Evolutionary conservation across 2,329 filamentous ascomycete genomes (phyloP), one percentile per base, ranked within the genome.

Genomic region (Coniochaeta ligniaria): DNA sequence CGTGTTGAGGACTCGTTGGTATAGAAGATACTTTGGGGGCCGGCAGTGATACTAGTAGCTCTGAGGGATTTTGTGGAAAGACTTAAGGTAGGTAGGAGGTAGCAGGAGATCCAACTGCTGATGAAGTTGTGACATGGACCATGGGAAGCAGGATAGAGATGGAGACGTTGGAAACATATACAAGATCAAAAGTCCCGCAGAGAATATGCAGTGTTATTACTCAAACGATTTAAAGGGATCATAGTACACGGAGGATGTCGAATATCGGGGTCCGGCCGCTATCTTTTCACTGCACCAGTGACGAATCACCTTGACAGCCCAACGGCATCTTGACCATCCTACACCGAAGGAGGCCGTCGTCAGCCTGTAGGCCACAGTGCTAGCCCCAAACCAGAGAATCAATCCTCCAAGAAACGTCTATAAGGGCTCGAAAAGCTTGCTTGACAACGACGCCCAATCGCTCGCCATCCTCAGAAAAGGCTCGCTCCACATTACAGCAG

Each of bases 401-500:
- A 4, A 12, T 57, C 31, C 54, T 35, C 54, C 35, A 57, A 22
- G 2, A 57, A 57, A 57, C 24, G 54, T 57, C 54, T 57, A 57
- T 57, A 57, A 12, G 31, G 54, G 22, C n/a, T 57, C 35, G 31
- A 38, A 26, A 57, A 38, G 33, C 31, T 57, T 36, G 54, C 31
- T 38, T 17, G 33, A 36, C 54, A 36, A 57, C 31, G 12, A 24
- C 22, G 26, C 9, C n/a, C 9, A 52, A 52, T 28, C 47, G 47
- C 47, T 47, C 24, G 47, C 47, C 24, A 47, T 28, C 14, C 24
- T 52, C 47, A 52, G 4, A 47, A 31, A 50, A 26, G 26, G 47
- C 26, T 31, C 12, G 26, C 24, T 31, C 33, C 54, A 38, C 31
- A 36, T 82, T 89, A 99, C 77, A 99, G 84, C 75, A 99, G 82